Evolutionary conservation across 768 basidiomycete species (phyloP).

Genomic region (Lactarius psammicola): DNA sequence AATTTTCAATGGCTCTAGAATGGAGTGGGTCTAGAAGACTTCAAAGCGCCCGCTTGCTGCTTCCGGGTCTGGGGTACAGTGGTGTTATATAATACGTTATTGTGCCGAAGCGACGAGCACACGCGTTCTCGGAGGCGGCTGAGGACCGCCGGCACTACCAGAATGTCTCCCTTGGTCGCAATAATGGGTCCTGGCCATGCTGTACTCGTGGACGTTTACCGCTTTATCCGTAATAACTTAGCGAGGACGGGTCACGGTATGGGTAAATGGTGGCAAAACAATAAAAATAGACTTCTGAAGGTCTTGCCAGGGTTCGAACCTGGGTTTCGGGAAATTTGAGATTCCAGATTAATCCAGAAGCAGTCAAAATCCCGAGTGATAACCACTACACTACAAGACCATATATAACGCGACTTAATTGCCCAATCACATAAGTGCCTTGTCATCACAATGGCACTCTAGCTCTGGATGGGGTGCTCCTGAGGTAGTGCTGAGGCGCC

Average conservation of each 20-base stretch:
- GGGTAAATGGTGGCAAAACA: not conserved
- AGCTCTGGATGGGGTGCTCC: too few relatives aligned
- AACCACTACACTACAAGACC: slow-evolving; percentile 31
- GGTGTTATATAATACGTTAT: not conserved
- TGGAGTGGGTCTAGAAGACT: not conserved
- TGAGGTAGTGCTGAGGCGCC: too few relatives aligned
- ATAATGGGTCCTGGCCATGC: not conserved
- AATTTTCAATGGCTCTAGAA: not conserved
- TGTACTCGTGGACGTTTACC: too few relatives aligned
- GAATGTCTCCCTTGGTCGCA: not conserved
- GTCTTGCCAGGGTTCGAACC: slow-evolving; percentile 31
- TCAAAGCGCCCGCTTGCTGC: too few relatives aligned
- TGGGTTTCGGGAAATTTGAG: slow-evolving; percentile 27
- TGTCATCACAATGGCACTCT: not conserved
- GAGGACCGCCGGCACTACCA: not conserved
- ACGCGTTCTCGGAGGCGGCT: not conserved
- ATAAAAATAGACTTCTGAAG: not conserved
- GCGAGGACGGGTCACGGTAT: too few relatives aligned
- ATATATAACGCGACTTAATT: not conserved
- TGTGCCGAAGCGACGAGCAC: not conserved
- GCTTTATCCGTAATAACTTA: too few relatives aligned
- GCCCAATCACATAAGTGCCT: not conserved
- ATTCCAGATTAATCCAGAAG: not conserved
- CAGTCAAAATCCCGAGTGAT: slow-evolving; percentile 30
- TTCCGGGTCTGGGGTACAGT: too few relatives aligned